phyloP scores from a whole-genome alignment of 2,329 filamentous ascomycete species.

The Alternaria longipes region DNA sequence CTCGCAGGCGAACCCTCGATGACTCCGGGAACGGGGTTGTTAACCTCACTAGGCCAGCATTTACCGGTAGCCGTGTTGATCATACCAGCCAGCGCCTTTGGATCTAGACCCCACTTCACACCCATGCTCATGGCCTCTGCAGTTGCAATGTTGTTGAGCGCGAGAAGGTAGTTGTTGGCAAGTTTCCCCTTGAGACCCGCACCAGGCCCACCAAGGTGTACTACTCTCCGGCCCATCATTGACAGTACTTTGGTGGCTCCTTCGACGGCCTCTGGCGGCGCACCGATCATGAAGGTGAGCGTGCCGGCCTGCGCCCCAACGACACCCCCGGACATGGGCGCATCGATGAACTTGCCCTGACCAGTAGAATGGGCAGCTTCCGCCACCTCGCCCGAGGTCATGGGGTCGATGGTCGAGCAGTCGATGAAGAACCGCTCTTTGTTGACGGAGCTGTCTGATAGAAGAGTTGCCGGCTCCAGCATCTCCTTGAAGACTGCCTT shows the following conservation, averaged over 20 bases:
- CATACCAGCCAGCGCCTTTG: constrained; percentile 77
- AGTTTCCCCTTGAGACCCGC: constrained; percentile 90
- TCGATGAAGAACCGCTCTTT: constrained; percentile 87
- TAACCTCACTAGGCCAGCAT: constrained; percentile 95
- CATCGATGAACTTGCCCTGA: constrained; percentile 85
- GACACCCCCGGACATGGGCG: constrained; percentile 96
- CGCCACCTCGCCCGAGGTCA: constrained; percentile 81
- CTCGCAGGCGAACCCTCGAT: constrained; percentile 77
- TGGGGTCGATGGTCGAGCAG: constrained; percentile 94
- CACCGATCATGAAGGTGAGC: constrained; percentile 95
- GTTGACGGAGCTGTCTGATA: constrained; percentile 57
- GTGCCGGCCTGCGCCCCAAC: constrained; percentile 88
- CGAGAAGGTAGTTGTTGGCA: constrained; percentile 96
- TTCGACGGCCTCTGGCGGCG: constrained; percentile 67
- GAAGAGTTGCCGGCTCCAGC: constrained; percentile 66
- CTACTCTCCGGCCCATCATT: constrained; percentile 84
- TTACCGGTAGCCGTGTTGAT: constrained; percentile 94
- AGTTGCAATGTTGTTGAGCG: constrained; percentile 85
- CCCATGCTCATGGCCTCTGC: constrained; percentile 74
- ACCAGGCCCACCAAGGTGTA: constrained; percentile 86
- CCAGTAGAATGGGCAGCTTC: constrained; percentile 71
- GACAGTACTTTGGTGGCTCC: constrained; percentile 74
- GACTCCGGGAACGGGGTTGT: constrained; percentile 92
- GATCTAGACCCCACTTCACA: constrained; percentile 69
- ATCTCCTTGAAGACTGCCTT: constrained; percentile 82